phyloP scores from a whole-genome alignment of 2,329 filamentous ascomycete genomes.

The Fusarium sambucinum region DNA sequence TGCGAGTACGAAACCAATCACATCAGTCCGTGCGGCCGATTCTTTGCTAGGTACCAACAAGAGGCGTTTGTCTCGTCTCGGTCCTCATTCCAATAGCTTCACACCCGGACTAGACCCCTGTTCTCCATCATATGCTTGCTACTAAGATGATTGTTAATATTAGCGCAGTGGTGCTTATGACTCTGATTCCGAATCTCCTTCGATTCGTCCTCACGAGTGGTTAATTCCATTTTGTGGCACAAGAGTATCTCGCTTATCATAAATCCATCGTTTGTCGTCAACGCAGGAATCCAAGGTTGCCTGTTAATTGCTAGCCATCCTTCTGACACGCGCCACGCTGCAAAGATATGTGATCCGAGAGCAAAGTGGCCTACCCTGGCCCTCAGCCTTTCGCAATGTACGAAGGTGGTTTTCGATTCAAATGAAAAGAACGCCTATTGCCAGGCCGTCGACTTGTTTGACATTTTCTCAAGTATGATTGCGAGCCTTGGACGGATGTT shows the following conservation, averaged over 20 bases:
- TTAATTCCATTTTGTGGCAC: conserved; percentile 15
- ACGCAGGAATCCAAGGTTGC: conserved; percentile 1
- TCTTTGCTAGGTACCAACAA: conserved; percentile 45
- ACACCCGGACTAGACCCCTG: conserved; percentile 42
- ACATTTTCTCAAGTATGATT: conserved; percentile 14
- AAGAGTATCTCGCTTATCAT: conserved; percentile 4
- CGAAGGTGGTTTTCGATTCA: conserved; percentile 24
- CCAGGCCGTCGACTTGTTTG: conserved; percentile 2
- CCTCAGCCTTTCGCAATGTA: conserved; percentile 17
- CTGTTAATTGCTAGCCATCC: conserved; percentile 2
- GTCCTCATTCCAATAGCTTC: conserved; percentile 42
- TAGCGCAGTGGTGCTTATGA: conserved; percentile 7
- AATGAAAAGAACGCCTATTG: conserved; percentile 5
- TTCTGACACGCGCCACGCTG: conserved; percentile 26
- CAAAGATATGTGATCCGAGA: conserved; percentile 26
- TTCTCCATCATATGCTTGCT: conserved; percentile 29
- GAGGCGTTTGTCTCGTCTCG: conserved; percentile 47
- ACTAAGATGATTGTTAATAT: conserved; percentile 18
- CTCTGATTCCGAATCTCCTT: conserved; percentile 19
- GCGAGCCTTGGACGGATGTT: conserved; percentile 38
- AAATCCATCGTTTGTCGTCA: background rate
- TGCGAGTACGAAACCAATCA: conserved; percentile 46
- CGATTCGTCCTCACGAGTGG: conserved; percentile 6
- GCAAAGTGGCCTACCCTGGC: conserved; percentile 6
- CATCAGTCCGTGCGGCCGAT: conserved; percentile 29